Percentiles rank a stretch among this genome's conserved stretches.
Conservation (phyloP, 495 filamentous ascomycete species). For the Hypomontagnella submonticulosa region DNA sequence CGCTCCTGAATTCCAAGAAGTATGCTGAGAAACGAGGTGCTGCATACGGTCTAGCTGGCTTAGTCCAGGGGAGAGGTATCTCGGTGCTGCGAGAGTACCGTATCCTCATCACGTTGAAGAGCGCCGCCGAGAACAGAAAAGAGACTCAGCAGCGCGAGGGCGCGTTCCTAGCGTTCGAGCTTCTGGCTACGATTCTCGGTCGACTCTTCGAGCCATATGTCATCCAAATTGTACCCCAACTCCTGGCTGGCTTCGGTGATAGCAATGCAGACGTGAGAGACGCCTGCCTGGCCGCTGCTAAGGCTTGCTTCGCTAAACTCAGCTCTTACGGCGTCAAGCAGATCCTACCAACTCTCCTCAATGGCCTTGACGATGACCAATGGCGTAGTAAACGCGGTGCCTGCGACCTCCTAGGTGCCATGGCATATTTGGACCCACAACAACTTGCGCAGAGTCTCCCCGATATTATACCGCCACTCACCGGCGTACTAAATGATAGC, state of each 20-base stretch:
- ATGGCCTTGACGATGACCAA: constrained; percentile 92
- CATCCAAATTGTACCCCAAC: constrained; percentile 91
- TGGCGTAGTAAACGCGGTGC: constrained; percentile 99
- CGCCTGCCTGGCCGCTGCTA: constrained; percentile 89
- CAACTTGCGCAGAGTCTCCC: constrained; percentile 92
- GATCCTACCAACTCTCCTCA: constrained; percentile 88
- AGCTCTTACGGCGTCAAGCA: constrained; percentile 97
- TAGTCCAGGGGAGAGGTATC: constrained; percentile 86
- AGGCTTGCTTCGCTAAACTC: constrained; percentile 90
- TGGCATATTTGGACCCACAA: constrained; percentile 96
- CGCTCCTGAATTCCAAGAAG: constrained; percentile 82
- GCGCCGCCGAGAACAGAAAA: constrained; percentile 89
- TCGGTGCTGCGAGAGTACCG: constrained; percentile 84
- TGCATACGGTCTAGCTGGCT: constrained; percentile 92
- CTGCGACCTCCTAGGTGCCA: constrained; percentile 93
- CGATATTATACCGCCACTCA: constrained; percentile 95
- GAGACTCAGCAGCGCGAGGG: constrained; percentile 89
- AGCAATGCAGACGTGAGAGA: constrained; percentile 88
- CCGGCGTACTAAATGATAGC: constrained; percentile 92
- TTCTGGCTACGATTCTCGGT: constrained; percentile 85
- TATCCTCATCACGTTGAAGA: constrained; percentile 80
- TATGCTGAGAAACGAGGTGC: constrained; percentile 92
- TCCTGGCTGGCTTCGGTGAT: constrained; percentile 91
- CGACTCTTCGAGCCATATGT: constrained; percentile 94
- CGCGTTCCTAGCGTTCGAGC: constrained; percentile 87